These are phyloP conservation scores for Gossypium longicalyx DNA, from an alignment of 345 rosid species.

Conservation along the genomic window DNA sequence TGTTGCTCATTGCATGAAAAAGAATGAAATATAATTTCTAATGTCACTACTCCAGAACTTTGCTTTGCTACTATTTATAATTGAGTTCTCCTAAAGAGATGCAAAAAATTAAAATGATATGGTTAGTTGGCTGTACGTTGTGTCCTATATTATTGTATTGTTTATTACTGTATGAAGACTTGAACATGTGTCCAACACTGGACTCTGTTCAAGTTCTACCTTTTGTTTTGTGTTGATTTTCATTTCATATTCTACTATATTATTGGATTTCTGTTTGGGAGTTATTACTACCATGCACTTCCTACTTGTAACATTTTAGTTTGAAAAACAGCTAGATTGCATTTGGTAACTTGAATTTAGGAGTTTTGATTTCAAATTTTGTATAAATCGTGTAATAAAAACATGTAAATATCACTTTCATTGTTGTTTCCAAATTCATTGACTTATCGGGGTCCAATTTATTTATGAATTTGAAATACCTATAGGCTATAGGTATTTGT, in stretches of 20 bases:
- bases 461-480: background rate
- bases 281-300: background rate
- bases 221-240: background rate
- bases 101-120: background rate
- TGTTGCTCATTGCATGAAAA: background rate
- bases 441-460: background rate
- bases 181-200: background rate
- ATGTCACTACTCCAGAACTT: background rate
- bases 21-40: background rate
- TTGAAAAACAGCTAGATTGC: background rate
- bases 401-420: background rate
- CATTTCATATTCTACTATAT: background rate
- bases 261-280: background rate
- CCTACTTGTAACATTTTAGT: background rate
- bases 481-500: background rate
- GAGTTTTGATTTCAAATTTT: background rate
- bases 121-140: background rate
- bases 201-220: background rate
- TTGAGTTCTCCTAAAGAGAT: background rate
- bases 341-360: background rate
- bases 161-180: background rate
- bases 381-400: background rate
- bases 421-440: background rate
- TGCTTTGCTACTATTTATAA: background rate
- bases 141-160: background rate